Percentiles rank a stretch among this genome's conserved stretches.
Evolutionary conservation across 768 basidiomycete species (phyloP).

Genomic region (Tricholoma hemisulphureum): DNA sequence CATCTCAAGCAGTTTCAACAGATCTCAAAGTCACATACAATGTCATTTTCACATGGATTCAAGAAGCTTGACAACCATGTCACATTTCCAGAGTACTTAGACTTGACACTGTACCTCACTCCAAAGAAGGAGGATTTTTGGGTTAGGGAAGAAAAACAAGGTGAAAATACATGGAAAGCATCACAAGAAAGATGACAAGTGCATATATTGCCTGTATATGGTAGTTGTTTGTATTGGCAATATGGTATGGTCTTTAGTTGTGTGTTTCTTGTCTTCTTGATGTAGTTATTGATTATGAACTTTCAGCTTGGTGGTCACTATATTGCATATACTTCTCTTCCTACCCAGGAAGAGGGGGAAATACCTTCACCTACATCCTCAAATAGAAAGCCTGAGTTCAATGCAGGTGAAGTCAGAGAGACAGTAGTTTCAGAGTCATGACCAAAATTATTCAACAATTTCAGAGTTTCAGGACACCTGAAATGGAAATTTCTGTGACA

Average conservation of each 20-base stretch:
- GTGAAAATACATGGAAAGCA: conserved; percentile 14
- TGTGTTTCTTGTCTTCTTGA: background rate
- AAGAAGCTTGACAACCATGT: conserved; percentile 93
- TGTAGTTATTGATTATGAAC: conserved; percentile 10
- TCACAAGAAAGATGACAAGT: conserved; percentile 37
- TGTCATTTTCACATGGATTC: conserved; percentile 70
- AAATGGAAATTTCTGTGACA: too few species aligned
- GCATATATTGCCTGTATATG: conserved; percentile 71
- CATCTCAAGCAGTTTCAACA: conserved; percentile 97
- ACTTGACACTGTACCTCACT: conserved; percentile 83
- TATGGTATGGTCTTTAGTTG: conserved; percentile 54
- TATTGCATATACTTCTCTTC: conserved; percentile 78
- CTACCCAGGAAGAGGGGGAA: conserved; percentile 25
- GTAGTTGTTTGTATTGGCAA: conserved; percentile 86
- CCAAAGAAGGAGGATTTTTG: conserved; percentile 75
- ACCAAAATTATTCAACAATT: too few species aligned
- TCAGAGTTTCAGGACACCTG: too few species aligned
- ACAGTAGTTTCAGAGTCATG: too few species aligned
- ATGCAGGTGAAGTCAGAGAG: conserved; percentile 33
- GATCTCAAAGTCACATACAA: conserved; percentile 56
- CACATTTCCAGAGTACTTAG: conserved; percentile 84
- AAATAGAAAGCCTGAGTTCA: conserved; percentile 2
- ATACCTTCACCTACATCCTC: background rate
- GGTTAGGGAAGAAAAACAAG: conserved; percentile 39
- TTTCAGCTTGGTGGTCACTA: conserved; percentile 85